These are phyloP conservation scores for Boletus reticuloceps DNA, from an alignment of 768 basidiomycete genomes.

Conservation along the genomic window DNA sequence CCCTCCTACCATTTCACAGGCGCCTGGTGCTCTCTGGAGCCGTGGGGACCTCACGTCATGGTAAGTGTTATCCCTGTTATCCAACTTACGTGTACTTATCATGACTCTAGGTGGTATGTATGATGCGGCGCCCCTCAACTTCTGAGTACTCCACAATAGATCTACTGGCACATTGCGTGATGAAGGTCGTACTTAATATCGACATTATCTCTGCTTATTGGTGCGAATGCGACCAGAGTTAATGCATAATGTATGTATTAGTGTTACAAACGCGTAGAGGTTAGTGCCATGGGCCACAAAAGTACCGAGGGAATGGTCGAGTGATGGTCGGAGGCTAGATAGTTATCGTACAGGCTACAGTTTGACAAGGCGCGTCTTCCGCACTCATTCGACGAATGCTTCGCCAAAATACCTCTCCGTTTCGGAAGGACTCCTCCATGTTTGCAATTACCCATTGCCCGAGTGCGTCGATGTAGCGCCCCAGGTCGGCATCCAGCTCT, in stretches of 20 bases:
- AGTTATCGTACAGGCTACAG: background rate
- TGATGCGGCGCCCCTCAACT: background rate
- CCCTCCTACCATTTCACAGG: slow-evolving; percentile 9
- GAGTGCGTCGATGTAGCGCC: slow-evolving; percentile 51
- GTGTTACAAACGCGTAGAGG: slow-evolving; percentile 6
- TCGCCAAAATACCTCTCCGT: slow-evolving; percentile 66
- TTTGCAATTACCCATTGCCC: slow-evolving; percentile 64
- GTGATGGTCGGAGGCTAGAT: background rate
- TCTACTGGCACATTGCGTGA: slow-evolving; percentile 3
- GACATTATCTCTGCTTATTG: slow-evolving; percentile 1
- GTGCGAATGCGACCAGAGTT: slow-evolving; percentile 4
- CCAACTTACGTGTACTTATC: slow-evolving; percentile 1
- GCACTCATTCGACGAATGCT: slow-evolving; percentile 46
- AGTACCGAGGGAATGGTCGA: slow-evolving; percentile 1
- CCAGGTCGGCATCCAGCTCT: slow-evolving; percentile 48
- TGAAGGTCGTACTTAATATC: slow-evolving; percentile 5
- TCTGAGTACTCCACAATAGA: slow-evolving; percentile 13
- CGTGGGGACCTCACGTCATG: slow-evolving; percentile 1
- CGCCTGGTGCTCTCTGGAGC: slow-evolving; percentile 13
- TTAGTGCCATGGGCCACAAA: background rate
- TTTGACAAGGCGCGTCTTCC: slow-evolving; percentile 39
- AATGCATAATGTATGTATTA: slow-evolving; percentile 8
- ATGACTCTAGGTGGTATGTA: background rate
- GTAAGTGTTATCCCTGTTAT: slow-evolving; percentile 6
- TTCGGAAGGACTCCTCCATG: slow-evolving; percentile 67